These are phyloP conservation scores for Bathelium albidoporum DNA, from an alignment of 495 filamentous ascomycete species.

Conservation along the genomic window DNA sequence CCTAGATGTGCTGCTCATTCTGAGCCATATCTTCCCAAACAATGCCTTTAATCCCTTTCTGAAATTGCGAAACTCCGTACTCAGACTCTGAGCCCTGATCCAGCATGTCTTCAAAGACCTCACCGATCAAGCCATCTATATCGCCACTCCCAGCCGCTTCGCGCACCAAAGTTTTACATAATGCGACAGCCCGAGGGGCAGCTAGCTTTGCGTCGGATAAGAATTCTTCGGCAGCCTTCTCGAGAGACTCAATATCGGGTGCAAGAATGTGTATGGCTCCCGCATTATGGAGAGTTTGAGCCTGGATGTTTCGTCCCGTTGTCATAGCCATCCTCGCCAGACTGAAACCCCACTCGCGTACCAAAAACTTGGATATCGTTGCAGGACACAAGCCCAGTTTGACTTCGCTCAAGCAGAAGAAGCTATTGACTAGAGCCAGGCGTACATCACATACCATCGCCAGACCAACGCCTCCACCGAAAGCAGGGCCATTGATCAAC, in stretches of 20 bases:
- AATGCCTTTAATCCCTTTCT: neutral
- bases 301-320: neutral
- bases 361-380: neutral
- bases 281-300: neutral
- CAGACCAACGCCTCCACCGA: neutral
- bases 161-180: neutral
- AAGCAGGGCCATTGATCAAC: neutral
- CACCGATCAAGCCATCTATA: neutral
- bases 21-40: neutral
- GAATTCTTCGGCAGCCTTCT: neutral
- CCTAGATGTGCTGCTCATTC: too few relatives aligned
- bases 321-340: neutral
- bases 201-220: neutral
- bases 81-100: neutral
- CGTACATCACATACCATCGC: neutral
- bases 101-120: neutral
- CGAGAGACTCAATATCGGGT: neutral
- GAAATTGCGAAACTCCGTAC: neutral
- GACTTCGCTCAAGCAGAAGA: neutral
- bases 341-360: neutral
- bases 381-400: neutral
- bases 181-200: neutral
- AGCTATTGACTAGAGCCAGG: neutral
- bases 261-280: neutral
- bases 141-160: neutral